Evolutionary conservation across 2,329 filamentous ascomycete species (phyloP), one percentile per base, ranked within the genome.

Genomic region (Huntiella bhutanensis): DNA sequence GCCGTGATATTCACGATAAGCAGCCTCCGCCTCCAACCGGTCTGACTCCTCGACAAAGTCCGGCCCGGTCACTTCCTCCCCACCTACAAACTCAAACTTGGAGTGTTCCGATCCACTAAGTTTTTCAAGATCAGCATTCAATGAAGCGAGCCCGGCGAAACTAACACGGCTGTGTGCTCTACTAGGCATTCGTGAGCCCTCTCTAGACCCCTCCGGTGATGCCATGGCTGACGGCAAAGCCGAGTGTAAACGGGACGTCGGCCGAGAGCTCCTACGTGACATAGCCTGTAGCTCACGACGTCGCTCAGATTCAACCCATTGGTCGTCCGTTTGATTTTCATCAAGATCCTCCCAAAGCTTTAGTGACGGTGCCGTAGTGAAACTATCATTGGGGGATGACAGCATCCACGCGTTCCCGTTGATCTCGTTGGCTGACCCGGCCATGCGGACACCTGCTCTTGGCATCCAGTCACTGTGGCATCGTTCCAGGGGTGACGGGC

Each of bases 381-480:
- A 43, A 15, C 28, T 78, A 46, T 71, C 73, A 41, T 75, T 67
- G 17, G 75, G 73, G 6, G 43, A 38, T 8, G 43, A n/a, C n/a
- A 73, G 64, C 15, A 82, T 68, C 78, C 78, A 82, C 11, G 70
- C 63, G 58, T 82, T 77, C 11, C 78, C 78, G 59, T 81, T 81
- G 54, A 65, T 76, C 56, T 82, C 77, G 48, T 77, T 65, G 13
- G 75, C 66, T 56, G 77, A 73, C 44, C 68, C 69, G 48, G 71
- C 71, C 53, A 82, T 70, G 41, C 77, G 56, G 5, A 74, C 74
- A 41, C 76, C 77, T 1, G 75, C 70, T 28, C 76, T 68, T 17
- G 78, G 63, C 40, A 82, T 61, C 77, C 77, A 82, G 59, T 80
- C 76, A 48, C 70, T 72, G 53, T 77, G 69, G 48, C 63, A 63